Evolutionary conservation across 805 yeast species (phyloP).

Genomic region (Saccharomycodes ludwigii): DNA sequence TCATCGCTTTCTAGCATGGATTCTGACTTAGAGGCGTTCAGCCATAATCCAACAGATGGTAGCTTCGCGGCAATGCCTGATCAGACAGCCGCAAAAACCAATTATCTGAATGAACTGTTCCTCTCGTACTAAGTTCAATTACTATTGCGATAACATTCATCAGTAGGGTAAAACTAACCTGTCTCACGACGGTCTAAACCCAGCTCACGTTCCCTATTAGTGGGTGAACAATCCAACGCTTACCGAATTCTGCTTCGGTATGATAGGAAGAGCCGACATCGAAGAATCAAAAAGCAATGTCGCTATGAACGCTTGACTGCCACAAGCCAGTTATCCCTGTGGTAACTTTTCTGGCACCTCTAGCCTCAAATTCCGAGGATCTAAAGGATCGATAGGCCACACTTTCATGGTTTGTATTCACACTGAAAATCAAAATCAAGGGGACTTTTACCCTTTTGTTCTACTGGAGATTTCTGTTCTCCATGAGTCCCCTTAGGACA

Average conservation of each 20-base stretch:
- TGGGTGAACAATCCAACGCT: constrained; percentile 37
- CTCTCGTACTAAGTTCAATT: constrained; percentile 35
- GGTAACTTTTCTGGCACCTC: constrained; percentile 34
- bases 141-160: constrained; percentile 28
- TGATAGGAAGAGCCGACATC: constrained; percentile 40
- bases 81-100: constrained; percentile 35
- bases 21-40: constrained; percentile 40
- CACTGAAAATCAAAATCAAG: constrained; percentile 35
- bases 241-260: constrained; percentile 37
- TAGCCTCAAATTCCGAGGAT: constrained; percentile 33
- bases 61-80: constrained; percentile 36
- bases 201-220: constrained; percentile 34
- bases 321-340: constrained; percentile 34
- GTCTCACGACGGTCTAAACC: constrained; percentile 35
- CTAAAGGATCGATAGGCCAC: constrained; percentile 39
- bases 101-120: constrained; percentile 36
- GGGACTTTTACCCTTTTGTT: constrained; percentile 35
- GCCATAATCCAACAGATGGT: constrained; percentile 38
- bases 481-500: constrained; percentile 34
- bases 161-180: constrained; percentile 34
- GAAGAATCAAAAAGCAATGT: constrained; percentile 36
- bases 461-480: constrained; percentile 36
- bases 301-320: constrained; percentile 38
- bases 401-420: constrained; percentile 35
- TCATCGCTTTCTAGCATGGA: constrained; percentile 40